Base-by-base conservation (phyloP, 2,329 filamentous ascomycete species). In the Cephalotrichum gorgonifer region DNA sequence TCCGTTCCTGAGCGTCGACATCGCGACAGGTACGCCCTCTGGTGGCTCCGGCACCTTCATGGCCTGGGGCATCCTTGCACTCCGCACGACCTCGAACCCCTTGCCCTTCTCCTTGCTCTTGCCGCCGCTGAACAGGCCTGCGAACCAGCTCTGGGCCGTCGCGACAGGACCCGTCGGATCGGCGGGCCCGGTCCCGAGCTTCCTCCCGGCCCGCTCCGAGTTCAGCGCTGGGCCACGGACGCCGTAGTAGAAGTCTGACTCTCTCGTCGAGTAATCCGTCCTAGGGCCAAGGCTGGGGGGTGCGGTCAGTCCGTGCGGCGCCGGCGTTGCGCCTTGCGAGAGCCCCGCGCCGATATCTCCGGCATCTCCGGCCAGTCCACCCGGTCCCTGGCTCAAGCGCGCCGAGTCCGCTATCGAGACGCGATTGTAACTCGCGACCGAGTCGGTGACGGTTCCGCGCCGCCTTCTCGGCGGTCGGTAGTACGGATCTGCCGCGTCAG, bases 231-330 rank as follows among this genome's bases (percentile, higher is more conserved):
- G 88, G 0, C 93, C 93, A 30, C 93, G 81, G 17, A 95, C 86
- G 9, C 89, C 86, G 59, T 98, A 97, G 66, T 97, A 97, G 59
- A 95, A 95, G 63, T 98, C 93, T 1, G 94, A 88, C 64, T 98
- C 93, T 50, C 93, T 84, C 1, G 91, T 93, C 2, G 90, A 85
- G 61, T 97, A 97, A 60, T 98, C 91, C 1, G 86, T 83, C 43
- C 81, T 75, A 22, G 79, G 82, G 2, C 73, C 68, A 31, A 77
- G 71, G 30, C 75, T 63, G 50, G 67, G 62, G 27, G 64, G 52
- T 31, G 15, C 4, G 20, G 35, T 27, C 3, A 59, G 56, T n/a
- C 60, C 54, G 23, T 60, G 56, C 2, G 69, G 69, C 1, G 69
- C 69, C 3, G 73, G 71, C 3, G 74, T 74, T 12, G 64, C 64